phyloP scores from a whole-genome alignment of 768 basidiomycete genomes.

The Heimioporus sp. region DNA sequence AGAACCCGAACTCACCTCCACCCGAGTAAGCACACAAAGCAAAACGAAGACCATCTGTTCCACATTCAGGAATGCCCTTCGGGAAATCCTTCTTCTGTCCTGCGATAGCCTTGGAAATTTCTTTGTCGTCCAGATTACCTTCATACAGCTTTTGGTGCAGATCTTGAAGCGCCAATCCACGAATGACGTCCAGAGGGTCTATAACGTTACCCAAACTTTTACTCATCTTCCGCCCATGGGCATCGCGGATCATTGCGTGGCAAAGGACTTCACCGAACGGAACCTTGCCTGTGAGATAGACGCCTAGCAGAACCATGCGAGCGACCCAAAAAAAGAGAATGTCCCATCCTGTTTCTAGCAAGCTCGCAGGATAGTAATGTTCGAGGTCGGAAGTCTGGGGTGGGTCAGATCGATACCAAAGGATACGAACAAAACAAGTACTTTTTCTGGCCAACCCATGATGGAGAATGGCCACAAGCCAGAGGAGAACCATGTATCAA shows the following conservation, averaged over 20 bases:
- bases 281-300: constrained; percentile 84
- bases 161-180: constrained; percentile 73
- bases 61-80: constrained; percentile 98
- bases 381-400: constrained; percentile 71
- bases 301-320: constrained; percentile 93
- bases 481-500: constrained; percentile 99
- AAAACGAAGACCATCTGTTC: constrained; percentile 94
- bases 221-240: constrained; percentile 98
- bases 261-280: constrained; percentile 96
- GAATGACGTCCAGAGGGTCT: constrained; percentile 93
- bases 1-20: constrained; percentile 53
- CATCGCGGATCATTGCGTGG: constrained; percentile 98
- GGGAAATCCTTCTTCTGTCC: constrained; percentile 99
- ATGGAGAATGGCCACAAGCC: constrained; percentile 98
- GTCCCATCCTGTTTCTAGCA: constrained; percentile 99
- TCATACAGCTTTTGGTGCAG: constrained; percentile 84
- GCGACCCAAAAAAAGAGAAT: constrained; percentile 99
- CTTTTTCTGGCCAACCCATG: constrained; percentile 96
- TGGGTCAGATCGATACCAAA: constrained; percentile 1
- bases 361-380: constrained; percentile 82
- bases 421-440: constrained; percentile 20
- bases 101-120: constrained; percentile 84
- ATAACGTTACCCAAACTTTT: constrained; percentile 98
- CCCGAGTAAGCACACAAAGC: constrained; percentile 93
- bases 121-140: constrained; percentile 92